Evolutionary conservation across 169 alveolate species (phyloP).

Genomic region (Babesia caballi): DNA sequence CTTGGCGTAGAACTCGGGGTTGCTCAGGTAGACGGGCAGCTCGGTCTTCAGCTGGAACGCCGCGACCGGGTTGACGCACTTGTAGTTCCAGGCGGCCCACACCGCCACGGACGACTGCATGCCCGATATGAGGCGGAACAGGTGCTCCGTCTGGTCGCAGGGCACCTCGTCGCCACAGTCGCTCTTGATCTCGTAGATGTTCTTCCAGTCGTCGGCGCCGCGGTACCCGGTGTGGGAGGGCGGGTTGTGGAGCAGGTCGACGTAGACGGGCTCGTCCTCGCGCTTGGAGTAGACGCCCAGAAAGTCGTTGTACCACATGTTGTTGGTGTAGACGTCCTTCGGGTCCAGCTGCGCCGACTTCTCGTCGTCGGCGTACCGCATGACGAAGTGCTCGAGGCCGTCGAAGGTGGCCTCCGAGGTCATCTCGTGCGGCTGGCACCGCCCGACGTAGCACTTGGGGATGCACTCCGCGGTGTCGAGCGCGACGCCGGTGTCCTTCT

Average conservation of each 20-base stretch:
- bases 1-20: conserved; percentile 71
- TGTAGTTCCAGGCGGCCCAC: conserved; percentile 78
- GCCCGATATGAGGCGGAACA: conserved; percentile 80
- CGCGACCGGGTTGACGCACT: conserved; percentile 62
- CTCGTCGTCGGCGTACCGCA: conserved; percentile 22
- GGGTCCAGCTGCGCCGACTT: conserved; percentile 30
- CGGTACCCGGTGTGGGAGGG: conserved; percentile 65
- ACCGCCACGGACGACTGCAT: conserved; percentile 83
- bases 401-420: neutral
- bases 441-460: conserved; percentile 54
- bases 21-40: conserved; percentile 66
- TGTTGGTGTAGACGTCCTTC: conserved; percentile 28
- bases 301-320: conserved; percentile 33
- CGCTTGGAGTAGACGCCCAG: conserved; percentile 29
- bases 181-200: conserved; percentile 9
- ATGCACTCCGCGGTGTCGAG: neutral
- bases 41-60: conserved; percentile 59
- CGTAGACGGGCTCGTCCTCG: conserved; percentile 38
- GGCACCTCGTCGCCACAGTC: conserved; percentile 39
- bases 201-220: conserved; percentile 63
- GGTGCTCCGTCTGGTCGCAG: conserved; percentile 72
- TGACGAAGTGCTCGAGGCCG: conserved; percentile 58
- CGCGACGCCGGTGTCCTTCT: neutral
- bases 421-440: conserved; percentile 50
- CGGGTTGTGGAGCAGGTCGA: conserved; percentile 61